phyloP scores from a whole-genome alignment of 2,329 filamentous ascomycete species.

The Teratosphaeriaceae sp. region DNA sequence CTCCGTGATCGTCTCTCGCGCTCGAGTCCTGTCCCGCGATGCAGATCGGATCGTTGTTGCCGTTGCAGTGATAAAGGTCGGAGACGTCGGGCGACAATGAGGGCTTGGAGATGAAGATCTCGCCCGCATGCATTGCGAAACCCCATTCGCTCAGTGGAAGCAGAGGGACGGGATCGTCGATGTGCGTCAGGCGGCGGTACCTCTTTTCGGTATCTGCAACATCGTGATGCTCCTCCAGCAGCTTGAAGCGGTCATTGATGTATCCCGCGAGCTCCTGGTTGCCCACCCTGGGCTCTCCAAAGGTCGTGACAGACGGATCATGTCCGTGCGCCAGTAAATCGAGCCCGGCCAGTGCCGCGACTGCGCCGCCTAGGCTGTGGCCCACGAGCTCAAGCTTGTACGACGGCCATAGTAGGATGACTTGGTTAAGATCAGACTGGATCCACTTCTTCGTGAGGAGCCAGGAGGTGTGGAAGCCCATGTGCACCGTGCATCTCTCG shows the following conservation, averaged over 20 bases:
- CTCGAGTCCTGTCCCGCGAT: conserved; percentile 55
- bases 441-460: conserved; percentile 63
- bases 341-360: conserved; percentile 78
- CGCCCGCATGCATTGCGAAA: conserved; percentile 75
- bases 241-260: conserved; percentile 46
- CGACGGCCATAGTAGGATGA: conserved; percentile 56
- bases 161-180: conserved; percentile 79
- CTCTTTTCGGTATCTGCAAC: conserved; percentile 11
- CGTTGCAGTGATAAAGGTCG: conserved; percentile 66
- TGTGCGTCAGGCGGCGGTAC: conserved; percentile 79
- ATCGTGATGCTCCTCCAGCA: conserved; percentile 3
- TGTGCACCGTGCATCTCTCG: conserved; percentile 84
- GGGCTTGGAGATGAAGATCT: conserved; percentile 74
- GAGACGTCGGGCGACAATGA: conserved; percentile 59
- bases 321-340: conserved; percentile 75
- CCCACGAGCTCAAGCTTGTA: conserved; percentile 76
- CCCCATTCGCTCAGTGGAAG: conserved; percentile 85
- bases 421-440: conserved; percentile 56
- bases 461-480: conserved; percentile 85
- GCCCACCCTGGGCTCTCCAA: conserved; percentile 71
- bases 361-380: conserved; percentile 86
- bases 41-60: conserved; percentile 65
- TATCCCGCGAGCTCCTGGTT: conserved; percentile 49
- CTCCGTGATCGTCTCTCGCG: conserved; percentile 18
- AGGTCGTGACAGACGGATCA: conserved; percentile 76